Evolutionary conservation across 495 filamentous ascomycete genomes (phyloP), one percentile per base, ranked within the genome.

Genomic region (Bathelium albidoporum): DNA sequence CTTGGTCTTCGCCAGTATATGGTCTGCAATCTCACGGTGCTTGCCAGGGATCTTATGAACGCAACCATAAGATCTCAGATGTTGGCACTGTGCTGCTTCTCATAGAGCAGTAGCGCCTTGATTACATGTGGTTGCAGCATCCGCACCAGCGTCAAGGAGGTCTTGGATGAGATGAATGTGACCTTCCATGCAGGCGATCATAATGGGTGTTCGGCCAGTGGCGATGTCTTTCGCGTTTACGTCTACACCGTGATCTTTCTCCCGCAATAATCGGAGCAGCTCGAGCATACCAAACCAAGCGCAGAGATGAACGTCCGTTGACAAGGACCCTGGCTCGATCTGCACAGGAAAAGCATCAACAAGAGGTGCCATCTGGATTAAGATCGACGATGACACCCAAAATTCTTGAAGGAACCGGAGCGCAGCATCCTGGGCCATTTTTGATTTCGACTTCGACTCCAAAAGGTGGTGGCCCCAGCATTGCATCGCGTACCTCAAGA

Each of bases 401-500:
- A 26, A 29, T 26, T 55, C 16, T 29, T 29, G 22, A 5, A 55
- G 24, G 49, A 55, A 55, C 29, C 16, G 22, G 9, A 55, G 16
- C 5, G 24, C 24, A 55, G 5, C 24, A 26, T 55, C 24, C 7
- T 55, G 24, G 16, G 16, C 24, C 24, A 28, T 29, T 29, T 29
- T 55, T 11, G 24, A 55, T 11, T 28, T 55, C 20, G 49, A 55
- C 5, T 58, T 58, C 20, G 49, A 55, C 5, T 58, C 32, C n/a
- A 28, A 22, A 34, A 63, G 16, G 58, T 63, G 59, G 2, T 52
- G 14, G 41, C 59, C 59, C 63, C 63, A 65, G 63, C 29, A 44
- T 44, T 65, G 59, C 43, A 59, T 20, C 2, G 59, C 59, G 22
- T 65, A 65, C 11, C n/a, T 24, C 14, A 65, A 16, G 29, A 65